phyloP scores from a whole-genome alignment of 176 grass and related monocot genomes.

The Juncus inflexus region DNA sequence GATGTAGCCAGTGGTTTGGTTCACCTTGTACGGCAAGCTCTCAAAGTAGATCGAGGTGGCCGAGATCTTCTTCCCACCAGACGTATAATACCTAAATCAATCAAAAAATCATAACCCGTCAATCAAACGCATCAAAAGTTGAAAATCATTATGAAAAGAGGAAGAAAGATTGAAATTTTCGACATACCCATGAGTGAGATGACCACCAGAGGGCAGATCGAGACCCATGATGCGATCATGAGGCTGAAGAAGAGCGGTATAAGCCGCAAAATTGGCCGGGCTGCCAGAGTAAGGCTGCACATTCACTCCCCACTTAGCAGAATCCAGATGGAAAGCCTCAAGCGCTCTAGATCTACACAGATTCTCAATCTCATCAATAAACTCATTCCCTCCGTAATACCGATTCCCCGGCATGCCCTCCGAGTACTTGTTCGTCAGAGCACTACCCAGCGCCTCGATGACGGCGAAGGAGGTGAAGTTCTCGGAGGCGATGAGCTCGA shows the following conservation, averaged over 20 bases:
- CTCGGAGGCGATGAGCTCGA: slow-evolving; percentile 99
- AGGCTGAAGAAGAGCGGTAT: slow-evolving; percentile 90
- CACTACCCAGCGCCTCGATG: slow-evolving; percentile 85
- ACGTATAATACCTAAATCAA: slow-evolving; percentile 57
- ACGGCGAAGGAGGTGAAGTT: slow-evolving; percentile 98
- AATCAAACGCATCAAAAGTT: not conserved
- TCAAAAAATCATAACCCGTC: too few relatives aligned
- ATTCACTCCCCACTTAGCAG: slow-evolving; percentile 80
- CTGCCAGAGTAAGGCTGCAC: slow-evolving; percentile 98
- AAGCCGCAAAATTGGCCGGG: slow-evolving; percentile 98
- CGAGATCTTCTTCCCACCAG: slow-evolving; percentile 93
- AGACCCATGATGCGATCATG: slow-evolving; percentile 99
- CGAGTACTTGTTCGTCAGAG: slow-evolving; percentile 99
- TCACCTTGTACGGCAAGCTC: slow-evolving; percentile 94
- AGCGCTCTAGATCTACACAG: slow-evolving; percentile 84
- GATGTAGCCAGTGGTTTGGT: slow-evolving; percentile 49
- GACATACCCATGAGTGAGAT: slow-evolving; percentile 70
- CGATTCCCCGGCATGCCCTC: slow-evolving; percentile 89
- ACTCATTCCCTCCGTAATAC: slow-evolving; percentile 95
- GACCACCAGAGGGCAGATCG: slow-evolving; percentile 80
- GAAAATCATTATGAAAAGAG: not conserved
- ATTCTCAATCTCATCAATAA: slow-evolving; percentile 92
- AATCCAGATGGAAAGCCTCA: slow-evolving; percentile 59
- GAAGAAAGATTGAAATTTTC: slow-evolving; percentile 5
- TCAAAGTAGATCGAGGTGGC: slow-evolving; percentile 98